Evolutionary conservation across 345 rosid species (phyloP).

Genomic region (Orychophragmus violaceus): DNA sequence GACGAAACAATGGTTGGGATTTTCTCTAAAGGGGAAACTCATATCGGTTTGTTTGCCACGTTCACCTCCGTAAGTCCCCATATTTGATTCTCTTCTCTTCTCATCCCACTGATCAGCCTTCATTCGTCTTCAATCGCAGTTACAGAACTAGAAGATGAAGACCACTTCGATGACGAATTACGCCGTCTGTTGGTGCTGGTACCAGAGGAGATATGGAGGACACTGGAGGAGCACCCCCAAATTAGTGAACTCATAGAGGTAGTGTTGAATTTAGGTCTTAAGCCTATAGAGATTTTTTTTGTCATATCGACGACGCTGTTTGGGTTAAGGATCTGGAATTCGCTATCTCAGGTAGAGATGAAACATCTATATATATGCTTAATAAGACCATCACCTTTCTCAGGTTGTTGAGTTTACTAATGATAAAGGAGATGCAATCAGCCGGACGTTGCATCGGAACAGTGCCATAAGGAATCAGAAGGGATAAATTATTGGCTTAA

Average conservation of each 20-base stretch:
- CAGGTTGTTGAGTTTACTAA: conserved; percentile 82
- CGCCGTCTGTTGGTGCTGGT: too few species aligned
- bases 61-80: too few species aligned
- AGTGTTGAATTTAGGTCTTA: conserved; percentile 83
- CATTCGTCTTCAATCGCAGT: conserved; percentile 16
- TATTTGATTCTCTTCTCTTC: too few species aligned
- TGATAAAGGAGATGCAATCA: conserved; percentile 86
- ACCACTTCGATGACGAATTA: too few species aligned
- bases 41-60: too few species aligned
- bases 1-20: too few species aligned
- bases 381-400: background rate
- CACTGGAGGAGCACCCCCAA: conserved; percentile 63
- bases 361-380: background rate
- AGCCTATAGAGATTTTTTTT: conserved; percentile 73
- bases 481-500: conserved; percentile 66
- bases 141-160: conserved; percentile 17
- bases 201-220: too few species aligned
- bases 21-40: too few species aligned
- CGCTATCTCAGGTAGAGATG: conserved; percentile 58
- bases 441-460: conserved; percentile 77
- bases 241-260: conserved; percentile 61
- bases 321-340: conserved; percentile 44
- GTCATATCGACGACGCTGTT: conserved; percentile 61
- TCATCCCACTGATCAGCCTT: too few species aligned
- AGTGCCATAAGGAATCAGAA: conserved; percentile 80